These are phyloP conservation scores for Fusarium chaquense DNA, from an alignment of 2,329 filamentous ascomycete species.

Conservation along the genomic window DNA sequence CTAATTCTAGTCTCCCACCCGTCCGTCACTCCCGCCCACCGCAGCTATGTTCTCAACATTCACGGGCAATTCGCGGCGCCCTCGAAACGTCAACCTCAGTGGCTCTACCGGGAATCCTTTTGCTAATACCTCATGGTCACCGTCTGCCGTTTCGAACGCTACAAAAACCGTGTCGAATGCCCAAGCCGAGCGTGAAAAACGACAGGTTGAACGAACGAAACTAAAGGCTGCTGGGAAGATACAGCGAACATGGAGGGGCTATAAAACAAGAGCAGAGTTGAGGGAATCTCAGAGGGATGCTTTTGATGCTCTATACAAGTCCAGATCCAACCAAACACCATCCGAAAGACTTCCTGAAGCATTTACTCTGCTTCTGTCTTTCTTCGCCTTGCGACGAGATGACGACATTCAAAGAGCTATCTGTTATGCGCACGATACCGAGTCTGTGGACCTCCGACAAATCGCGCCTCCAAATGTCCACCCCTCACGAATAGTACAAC, in stretches of 20 bases:
- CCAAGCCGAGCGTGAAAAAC: constrained; percentile 83
- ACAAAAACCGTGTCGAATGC: constrained; percentile 86
- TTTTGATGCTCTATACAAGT: constrained; percentile 72
- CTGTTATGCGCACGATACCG: constrained; percentile 59
- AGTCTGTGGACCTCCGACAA: constrained; percentile 50
- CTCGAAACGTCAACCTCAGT: constrained; percentile 93
- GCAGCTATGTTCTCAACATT: constrained; percentile 87
- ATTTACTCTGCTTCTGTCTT: constrained; percentile 62
- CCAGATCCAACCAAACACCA: constrained; percentile 49
- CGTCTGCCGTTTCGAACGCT: constrained; percentile 69
- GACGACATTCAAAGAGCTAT: constrained; percentile 64
- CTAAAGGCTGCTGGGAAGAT: constrained; percentile 79
- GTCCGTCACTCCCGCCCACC: constrained; percentile 12
- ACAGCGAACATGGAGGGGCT: constrained; percentile 86
- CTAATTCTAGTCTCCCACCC: constrained; percentile 10
- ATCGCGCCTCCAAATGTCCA: constrained; percentile 52
- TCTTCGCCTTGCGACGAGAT: constrained; percentile 59
- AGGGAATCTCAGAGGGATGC: constrained; percentile 67
- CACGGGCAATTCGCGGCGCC: constrained; percentile 85
- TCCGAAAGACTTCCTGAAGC: constrained; percentile 55
- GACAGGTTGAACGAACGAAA: constrained; percentile 84
- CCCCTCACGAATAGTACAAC: constrained; percentile 49
- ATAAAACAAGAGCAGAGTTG: constrained; percentile 70
- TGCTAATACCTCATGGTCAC: constrained; percentile 69
- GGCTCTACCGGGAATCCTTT: constrained; percentile 87